Base-by-base conservation (phyloP, 768 basidiomycete genomes). In the Suillus sp. region DNA sequence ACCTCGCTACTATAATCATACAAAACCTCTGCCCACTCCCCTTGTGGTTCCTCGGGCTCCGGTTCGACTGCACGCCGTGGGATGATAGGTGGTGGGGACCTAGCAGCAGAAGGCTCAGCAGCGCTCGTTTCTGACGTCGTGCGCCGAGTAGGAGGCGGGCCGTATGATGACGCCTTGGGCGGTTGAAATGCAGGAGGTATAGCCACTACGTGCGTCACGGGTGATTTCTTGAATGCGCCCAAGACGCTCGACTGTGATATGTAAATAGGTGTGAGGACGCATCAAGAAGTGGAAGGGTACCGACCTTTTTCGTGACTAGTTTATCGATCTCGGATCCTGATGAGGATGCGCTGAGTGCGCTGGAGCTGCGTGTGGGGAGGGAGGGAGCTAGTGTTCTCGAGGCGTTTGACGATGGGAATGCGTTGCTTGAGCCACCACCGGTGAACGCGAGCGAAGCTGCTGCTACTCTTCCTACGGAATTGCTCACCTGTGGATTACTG, bases 11-110 rank as follows among this genome's bases (percentile, higher is more conserved):
- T 77, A 77, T 90, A 93, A 64, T 90, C 91, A 69, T 93, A 93
- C 73, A 91, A 67, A 5, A 80, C 92, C 68, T 92, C 86, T 18
- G 85, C 90, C 92, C 92, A 93, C 65, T 90, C 88, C 4, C 89
- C 90, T 40, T 75, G 68, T 10, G 68, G 69, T 57, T 76, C 79
- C 51, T 79, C 78, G 2, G 71, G 70, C 65, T 78, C 72, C 34
- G 64, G 75, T 25, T 32, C 53, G 7, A 40, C 51, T 37, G 59
- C 63, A 22, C 59, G 64, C 27, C 63, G 50, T 9, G 62, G 61
- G 57, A 54, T 76, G 7, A 71, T 69, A 72, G 54, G 71, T 63
- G 67, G 75, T 42, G 69, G 63, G 55, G 70, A 65, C 18, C 69
- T 69, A 1, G 74, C 68, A n/a, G 66, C 51, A 11, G 61, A 38